phyloP scores from a whole-genome alignment of 2,329 filamentous ascomycete genomes.

The Boeremia lycopersici region DNA sequence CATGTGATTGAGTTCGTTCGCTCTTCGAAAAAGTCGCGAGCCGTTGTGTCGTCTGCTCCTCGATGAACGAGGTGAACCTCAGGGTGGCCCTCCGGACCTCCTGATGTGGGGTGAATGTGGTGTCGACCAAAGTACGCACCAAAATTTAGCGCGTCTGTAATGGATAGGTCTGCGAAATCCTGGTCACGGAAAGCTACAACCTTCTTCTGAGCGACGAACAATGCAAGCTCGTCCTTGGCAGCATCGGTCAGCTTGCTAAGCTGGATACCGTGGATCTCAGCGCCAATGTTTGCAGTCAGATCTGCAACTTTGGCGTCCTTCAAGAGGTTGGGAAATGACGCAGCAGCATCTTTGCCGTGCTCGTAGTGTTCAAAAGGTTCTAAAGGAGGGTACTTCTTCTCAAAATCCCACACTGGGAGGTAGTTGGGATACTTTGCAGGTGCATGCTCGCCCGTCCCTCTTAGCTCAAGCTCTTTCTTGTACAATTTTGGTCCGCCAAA shows the following conservation, averaged over 20 bases:
- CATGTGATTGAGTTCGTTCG: constrained; percentile 83
- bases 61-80: constrained; percentile 82
- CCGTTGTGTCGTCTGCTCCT: constrained; percentile 66
- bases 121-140: constrained; percentile 79
- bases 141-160: constrained; percentile 70
- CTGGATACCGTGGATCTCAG: constrained; percentile 74
- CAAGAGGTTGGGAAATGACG: constrained; percentile 71
- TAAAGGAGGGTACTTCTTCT: constrained; percentile 65
- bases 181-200: constrained; percentile 78
- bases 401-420: constrained; percentile 72
- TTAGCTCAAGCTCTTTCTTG: constrained; percentile 58
- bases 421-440: constrained; percentile 73
- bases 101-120: constrained; percentile 81
- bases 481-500: constrained; percentile 50
- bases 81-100: constrained; percentile 73
- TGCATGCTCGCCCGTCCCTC: constrained; percentile 59
- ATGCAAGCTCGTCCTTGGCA: constrained; percentile 77
- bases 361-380: constrained; percentile 75
- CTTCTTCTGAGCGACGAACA: constrained; percentile 76
- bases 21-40: constrained; percentile 67
- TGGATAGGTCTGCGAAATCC: constrained; percentile 69
- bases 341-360: constrained; percentile 76
- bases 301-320: constrained; percentile 60
- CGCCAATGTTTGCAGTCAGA: constrained; percentile 75
- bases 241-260: constrained; percentile 69